Base-by-base conservation (phyloP, 768 basidiomycete genomes). In the Boletus rufocinnamomeus region DNA sequence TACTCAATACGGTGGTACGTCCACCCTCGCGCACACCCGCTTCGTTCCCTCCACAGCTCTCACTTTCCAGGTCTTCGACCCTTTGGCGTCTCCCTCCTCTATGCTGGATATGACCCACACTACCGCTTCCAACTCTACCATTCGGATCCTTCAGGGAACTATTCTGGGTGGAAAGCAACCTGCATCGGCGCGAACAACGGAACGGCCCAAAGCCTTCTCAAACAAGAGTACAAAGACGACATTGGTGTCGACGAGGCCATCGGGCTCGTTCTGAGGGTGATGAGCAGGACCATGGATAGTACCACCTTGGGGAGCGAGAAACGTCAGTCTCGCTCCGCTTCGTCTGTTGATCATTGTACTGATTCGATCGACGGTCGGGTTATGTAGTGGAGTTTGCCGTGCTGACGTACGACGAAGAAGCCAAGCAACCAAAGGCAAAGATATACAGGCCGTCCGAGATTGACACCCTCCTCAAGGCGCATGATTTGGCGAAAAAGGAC, bases 281-380 rank as follows among this genome's bases (percentile, higher is more conserved):
- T 99, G 94, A 95, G 94, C 81, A 98, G 98, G 84, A 98, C 96
- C 54, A 98, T 99, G 96, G 97, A 99, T 70, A 95, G 93, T 62
- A 98, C 96, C 32, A 98, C 93, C 46, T 74, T 99, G 61, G 91
- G 93, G 34, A 95, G 93, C 69, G 97, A 99, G 77, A 98, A 98
- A 74, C 78, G 97, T 97, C 66, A 69, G 94, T 75, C 6, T 48
- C 27, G 21, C 9, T 8, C 35, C 3, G 89, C 73, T 4, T 46
- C 27, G 28, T 14, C 11, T 50, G 23, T 25, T 25, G 17, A 44
- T 30, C 35, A 1, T 52, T 19, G 28, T 6, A 8, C 56, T 43
- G 30, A 53, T 35, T 35, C 52, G 16, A 37, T 37, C 58, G 40
- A 60, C 51, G 41, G 49, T 40, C 43, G 35, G 27, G n/a, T 48